A percentile compares a stretch with the other conserved stretches of the same genome.
phyloP scores from a whole-genome alignment of 2,329 filamentous ascomycete species.

The Cladosporium sp. region DNA sequence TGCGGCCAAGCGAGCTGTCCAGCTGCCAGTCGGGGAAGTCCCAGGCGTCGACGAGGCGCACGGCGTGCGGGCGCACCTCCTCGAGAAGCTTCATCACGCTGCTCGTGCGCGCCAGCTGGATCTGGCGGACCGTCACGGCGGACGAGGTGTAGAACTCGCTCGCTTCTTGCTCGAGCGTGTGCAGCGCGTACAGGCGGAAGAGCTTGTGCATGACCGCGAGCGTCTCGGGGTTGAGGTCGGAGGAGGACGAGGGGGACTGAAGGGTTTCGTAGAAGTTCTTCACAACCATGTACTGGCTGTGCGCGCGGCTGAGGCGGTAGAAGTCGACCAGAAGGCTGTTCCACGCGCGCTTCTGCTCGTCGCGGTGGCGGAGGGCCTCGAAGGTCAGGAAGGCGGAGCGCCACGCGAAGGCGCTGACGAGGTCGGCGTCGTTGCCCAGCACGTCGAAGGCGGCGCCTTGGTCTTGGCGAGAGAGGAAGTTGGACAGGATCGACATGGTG shows the following conservation, averaged over 20 bases:
- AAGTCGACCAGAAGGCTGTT: conserved; percentile 73
- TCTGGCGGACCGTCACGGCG: conserved; percentile 66
- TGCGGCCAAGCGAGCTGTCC: conserved; percentile 62
- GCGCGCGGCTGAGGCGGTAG: conserved; percentile 67
- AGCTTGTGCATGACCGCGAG: conserved; percentile 56
- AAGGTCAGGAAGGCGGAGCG: conserved; percentile 68
- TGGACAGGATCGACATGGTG: conserved; percentile 59
- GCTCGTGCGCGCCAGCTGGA: conserved; percentile 60
- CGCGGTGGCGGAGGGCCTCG: conserved; percentile 66
- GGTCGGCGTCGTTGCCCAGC: conserved; percentile 61
- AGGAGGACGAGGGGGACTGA: conserved; percentile 46
- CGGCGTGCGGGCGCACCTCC: conserved; percentile 66
- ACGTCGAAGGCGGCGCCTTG: conserved; percentile 70
- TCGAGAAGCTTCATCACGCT: conserved; percentile 63
- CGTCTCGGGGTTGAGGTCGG: conserved; percentile 53
- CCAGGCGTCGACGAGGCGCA: conserved; percentile 67
- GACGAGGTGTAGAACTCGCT: conserved; percentile 66
- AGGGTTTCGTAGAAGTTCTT: conserved; percentile 73
- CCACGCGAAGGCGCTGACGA: conserved; percentile 71
- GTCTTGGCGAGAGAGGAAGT: conserved; percentile 59
- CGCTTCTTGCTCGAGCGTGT: conserved; percentile 63
- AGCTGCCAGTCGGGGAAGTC: conserved; percentile 73
- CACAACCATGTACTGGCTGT: conserved; percentile 70
- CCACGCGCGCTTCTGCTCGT: conserved; percentile 69
- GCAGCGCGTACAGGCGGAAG: conserved; percentile 59